phyloP scores from a whole-genome alignment of 2,329 filamentous ascomycete genomes.

The Exophiala mesophila region DNA sequence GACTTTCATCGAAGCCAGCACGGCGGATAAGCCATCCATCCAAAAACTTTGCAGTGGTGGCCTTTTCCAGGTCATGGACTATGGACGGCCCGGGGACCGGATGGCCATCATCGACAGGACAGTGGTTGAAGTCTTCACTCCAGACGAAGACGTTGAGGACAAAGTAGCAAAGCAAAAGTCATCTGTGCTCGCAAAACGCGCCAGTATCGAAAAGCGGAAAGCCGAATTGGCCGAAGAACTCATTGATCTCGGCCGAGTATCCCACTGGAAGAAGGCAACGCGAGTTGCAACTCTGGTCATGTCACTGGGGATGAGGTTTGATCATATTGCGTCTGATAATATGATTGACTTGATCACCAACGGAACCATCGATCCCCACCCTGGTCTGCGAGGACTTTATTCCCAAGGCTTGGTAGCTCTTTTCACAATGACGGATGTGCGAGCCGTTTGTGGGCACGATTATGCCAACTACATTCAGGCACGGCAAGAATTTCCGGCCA shows the following conservation, averaged over 20 bases:
- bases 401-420: constrained; percentile 71
- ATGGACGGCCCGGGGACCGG: constrained; percentile 80
- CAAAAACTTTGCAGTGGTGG: constrained; percentile 80
- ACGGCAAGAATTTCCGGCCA: constrained; percentile 71
- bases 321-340: constrained; percentile 72
- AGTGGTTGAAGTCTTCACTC: constrained; percentile 66
- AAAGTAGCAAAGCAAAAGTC: constrained; percentile 63
- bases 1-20: constrained; percentile 82
- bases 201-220: constrained; percentile 79
- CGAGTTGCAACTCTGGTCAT: constrained; percentile 86
- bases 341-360: constrained; percentile 77
- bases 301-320: constrained; percentile 86
- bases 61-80: constrained; percentile 82
- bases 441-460: constrained; percentile 77
- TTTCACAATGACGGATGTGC: constrained; percentile 81
- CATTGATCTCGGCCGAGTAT: constrained; percentile 67
- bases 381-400: constrained; percentile 75
- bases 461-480: constrained; percentile 83
- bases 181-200: constrained; percentile 69
- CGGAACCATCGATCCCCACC: constrained; percentile 86
- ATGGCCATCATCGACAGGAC: constrained; percentile 75
- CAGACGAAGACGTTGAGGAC: constrained; percentile 57
- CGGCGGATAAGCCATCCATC: constrained; percentile 89
- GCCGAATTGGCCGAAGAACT: constrained; percentile 73
- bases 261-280: constrained; percentile 95